A percentile compares a stretch with the other conserved stretches of the same genome.
phyloP scores from a whole-genome alignment of 352 stramenopile species.

The Phytophthora sp. region DNA sequence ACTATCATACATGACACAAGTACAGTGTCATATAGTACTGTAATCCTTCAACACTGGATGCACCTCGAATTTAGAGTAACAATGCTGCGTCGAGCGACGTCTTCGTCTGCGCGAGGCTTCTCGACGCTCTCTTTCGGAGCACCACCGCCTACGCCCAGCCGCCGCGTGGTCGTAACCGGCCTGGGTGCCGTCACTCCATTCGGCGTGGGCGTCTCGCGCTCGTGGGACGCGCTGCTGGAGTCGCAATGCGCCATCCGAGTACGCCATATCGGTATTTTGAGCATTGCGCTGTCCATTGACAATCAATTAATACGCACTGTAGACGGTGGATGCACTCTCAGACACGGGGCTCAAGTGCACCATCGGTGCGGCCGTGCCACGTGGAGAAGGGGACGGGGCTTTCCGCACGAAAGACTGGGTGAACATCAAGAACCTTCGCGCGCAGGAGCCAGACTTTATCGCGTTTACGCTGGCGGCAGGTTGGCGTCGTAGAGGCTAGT shows the following conservation, averaged over 20 bases:
- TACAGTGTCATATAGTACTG: no score
- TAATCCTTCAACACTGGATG: conserved; percentile 15
- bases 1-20: no score
- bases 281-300: conserved; percentile 13
- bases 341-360: conserved; percentile 69
- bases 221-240: conserved; percentile 84
- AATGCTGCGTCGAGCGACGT: conserved; percentile 25
- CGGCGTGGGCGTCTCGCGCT: conserved; percentile 80
- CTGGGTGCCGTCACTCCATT: conserved; percentile 92
- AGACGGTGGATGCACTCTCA: conserved; percentile 63
- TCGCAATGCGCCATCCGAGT: conserved; percentile 82
- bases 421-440: conserved; percentile 69
- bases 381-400: conserved; percentile 50
- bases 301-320: conserved; percentile 7
- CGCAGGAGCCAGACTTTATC: conserved; percentile 88
- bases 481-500: conserved; percentile 23
- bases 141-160: conserved; percentile 57
- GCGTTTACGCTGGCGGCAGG: conserved; percentile 82
- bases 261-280: conserved; percentile 9
- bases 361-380: conserved; percentile 76
- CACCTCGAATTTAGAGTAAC: conserved; percentile 9
- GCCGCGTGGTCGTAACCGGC: conserved; percentile 93
- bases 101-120: conserved; percentile 40
- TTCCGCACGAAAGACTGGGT: conserved; percentile 77
- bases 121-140: conserved; percentile 73